Evolutionary conservation across 306 rosid species (phyloP).

Genomic region (Glycine latifolia): DNA sequence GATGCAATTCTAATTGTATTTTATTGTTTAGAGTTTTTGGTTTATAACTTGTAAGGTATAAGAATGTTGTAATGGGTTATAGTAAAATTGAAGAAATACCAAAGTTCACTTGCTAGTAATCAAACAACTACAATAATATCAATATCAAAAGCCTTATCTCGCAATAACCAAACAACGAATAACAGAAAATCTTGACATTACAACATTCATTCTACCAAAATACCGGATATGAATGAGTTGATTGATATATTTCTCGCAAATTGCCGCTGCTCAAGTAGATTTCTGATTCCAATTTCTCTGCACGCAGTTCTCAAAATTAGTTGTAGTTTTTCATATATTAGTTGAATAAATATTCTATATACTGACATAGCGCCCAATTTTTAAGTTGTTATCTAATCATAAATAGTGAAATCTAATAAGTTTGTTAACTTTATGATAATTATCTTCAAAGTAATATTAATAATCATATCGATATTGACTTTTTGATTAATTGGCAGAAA

Average conservation of each 20-base stretch:
- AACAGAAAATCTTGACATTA: neutral
- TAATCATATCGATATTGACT: too few species aligned
- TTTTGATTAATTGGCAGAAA: too few species aligned
- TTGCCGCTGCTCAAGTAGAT: neutral
- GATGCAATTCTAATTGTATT: too few species aligned
- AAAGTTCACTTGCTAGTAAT: neutral
- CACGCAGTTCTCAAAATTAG: neutral
- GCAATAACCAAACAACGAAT: neutral
- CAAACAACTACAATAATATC: neutral
- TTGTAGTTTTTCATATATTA: neutral
- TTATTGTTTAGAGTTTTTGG: too few species aligned
- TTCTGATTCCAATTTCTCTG: neutral
- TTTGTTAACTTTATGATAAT: too few species aligned
- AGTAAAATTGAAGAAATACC: neutral
- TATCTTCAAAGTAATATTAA: too few species aligned
- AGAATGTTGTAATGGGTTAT: too few species aligned
- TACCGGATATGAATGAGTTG: neutral
- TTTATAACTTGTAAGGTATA: too few species aligned
- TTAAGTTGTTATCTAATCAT: neutral
- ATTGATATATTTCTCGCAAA: neutral
- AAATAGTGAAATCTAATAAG: too few species aligned
- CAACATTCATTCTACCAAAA: neutral
- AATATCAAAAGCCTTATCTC: neutral
- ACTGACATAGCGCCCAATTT: neutral
- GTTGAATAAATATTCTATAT: neutral